Evolutionary conservation across 75 land plant species (phyloP).

Genomic region (Picea sitchensis): DNA sequence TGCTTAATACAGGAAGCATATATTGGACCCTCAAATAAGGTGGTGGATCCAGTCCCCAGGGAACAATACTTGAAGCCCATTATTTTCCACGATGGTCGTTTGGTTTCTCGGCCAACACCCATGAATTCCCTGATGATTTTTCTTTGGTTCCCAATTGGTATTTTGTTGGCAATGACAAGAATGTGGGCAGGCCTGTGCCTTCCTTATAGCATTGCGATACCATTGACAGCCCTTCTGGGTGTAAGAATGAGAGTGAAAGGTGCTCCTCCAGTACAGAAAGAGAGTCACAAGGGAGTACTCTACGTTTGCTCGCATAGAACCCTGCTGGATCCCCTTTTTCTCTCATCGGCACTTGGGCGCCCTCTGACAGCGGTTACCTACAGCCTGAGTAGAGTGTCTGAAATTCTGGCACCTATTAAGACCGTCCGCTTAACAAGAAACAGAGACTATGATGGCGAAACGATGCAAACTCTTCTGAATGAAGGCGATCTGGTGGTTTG

Average conservation of each 20-base stretch:
- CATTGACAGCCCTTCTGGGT: slow-evolving; percentile 20
- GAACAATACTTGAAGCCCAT: slow-evolving; percentile 55
- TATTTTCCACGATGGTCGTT: slow-evolving; percentile 77
- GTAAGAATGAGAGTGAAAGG: slow-evolving; percentile 29
- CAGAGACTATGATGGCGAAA: slow-evolving; percentile 48
- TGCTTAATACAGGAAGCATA: slow-evolving; percentile 30
- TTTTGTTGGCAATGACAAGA: slow-evolving; percentile 38
- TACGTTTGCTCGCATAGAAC: slow-evolving; percentile 70
- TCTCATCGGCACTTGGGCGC: slow-evolving; percentile 30
- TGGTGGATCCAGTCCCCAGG: slow-evolving; percentile 34
- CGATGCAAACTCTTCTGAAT: slow-evolving; percentile 44
- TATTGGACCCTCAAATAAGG: slow-evolving; percentile 11
- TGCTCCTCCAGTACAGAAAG: slow-evolving; percentile 13
- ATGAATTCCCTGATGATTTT: slow-evolving; percentile 34
- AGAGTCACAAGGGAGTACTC: slow-evolving; percentile 26
- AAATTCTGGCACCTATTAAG: slow-evolving; percentile 66
- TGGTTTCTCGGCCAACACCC: slow-evolving; percentile 61
- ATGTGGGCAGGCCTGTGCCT: slow-evolving; percentile 13
- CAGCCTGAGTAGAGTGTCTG: slow-evolving; percentile 66
- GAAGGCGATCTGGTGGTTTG: slow-evolving; percentile 81
- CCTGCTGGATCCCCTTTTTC: slow-evolving; percentile 59
- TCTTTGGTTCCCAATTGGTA: slow-evolving; percentile 69
- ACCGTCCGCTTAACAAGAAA: slow-evolving; percentile 72
- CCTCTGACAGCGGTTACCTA: slow-evolving; percentile 59
- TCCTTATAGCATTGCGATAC: slow-evolving; percentile 12